phyloP scores from a whole-genome alignment of 2,329 filamentous ascomycete species.

The Hypomyces rosellus region DNA sequence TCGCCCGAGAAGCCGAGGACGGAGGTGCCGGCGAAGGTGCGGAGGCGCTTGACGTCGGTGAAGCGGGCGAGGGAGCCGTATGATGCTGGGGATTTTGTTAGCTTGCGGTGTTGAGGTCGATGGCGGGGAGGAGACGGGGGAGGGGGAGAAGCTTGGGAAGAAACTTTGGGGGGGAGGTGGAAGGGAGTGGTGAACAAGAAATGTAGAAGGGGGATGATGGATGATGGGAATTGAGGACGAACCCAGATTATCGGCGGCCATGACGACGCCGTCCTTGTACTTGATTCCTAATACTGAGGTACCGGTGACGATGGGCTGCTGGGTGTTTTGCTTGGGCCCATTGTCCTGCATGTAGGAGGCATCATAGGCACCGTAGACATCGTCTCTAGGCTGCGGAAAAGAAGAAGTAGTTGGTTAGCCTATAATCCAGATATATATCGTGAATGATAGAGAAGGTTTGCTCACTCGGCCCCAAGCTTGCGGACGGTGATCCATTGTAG shows the following conservation, averaged over 20 bases:
- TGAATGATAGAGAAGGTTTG: conserved; percentile 16
- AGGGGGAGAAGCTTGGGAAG: not conserved
- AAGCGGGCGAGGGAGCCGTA: conserved; percentile 97
- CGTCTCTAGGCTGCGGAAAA: conserved; percentile 74
- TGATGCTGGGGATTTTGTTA: conserved; percentile 56
- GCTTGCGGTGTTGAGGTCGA: not conserved
- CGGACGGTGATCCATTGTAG: conserved; percentile 63
- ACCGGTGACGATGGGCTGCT: conserved; percentile 89
- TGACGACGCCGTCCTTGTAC: conserved; percentile 92
- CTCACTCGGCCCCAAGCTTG: conserved; percentile 68
- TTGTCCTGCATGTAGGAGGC: conserved; percentile 69
- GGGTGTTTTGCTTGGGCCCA: conserved; percentile 77
- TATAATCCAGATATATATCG: not conserved
- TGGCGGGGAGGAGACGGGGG: too few species aligned
- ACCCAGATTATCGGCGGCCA: conserved; percentile 96
- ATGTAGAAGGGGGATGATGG: not conserved
- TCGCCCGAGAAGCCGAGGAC: conserved; percentile 94
- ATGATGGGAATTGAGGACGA: conserved; percentile 21
- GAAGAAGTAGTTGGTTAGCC: not conserved
- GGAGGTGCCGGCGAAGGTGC: conserved; percentile 75
- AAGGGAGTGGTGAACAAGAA: not conserved
- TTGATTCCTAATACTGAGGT: conserved; percentile 94
- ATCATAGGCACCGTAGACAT: conserved; percentile 94
- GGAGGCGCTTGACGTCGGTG: conserved; percentile 92
- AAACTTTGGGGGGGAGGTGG: not conserved